Percentiles rank a stretch among this genome's conserved stretches.
phyloP scores from a whole-genome alignment of 441 rosid species.

The Adansonia gregorii region DNA sequence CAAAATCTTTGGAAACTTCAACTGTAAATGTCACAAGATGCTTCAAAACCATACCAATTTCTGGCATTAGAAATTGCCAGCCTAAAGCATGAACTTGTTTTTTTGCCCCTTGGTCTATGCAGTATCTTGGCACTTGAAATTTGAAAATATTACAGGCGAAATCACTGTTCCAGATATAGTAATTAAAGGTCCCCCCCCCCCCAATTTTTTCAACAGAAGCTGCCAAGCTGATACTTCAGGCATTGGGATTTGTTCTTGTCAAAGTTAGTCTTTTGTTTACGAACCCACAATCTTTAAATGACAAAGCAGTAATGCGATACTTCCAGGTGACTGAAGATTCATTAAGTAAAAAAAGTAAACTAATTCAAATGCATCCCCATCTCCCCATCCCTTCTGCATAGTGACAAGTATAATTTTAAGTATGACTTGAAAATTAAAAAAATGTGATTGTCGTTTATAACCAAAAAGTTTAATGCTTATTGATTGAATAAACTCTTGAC shows the following conservation, averaged over 20 bases:
- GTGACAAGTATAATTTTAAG: too few species aligned
- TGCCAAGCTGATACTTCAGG: not conserved
- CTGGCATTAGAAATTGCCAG: not conserved
- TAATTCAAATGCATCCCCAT: too few species aligned
- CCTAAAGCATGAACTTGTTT: not conserved
- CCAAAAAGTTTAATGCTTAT: too few species aligned
- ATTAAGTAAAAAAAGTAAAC: not conserved
- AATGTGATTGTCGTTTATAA: too few species aligned
- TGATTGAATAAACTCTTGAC: too few species aligned
- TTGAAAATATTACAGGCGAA: not conserved
- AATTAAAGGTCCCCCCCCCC: too few species aligned
- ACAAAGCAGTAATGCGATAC: not conserved
- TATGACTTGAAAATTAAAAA: too few species aligned
- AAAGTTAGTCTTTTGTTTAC: not conserved
- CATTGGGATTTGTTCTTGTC: not conserved
- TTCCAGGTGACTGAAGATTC: not conserved
- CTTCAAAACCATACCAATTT: not conserved
- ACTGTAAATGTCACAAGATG: not conserved
- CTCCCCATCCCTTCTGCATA: too few species aligned
- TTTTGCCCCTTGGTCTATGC: not conserved
- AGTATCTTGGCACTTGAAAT: not conserved
- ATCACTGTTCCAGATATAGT: not conserved
- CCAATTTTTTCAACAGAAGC: too few species aligned
- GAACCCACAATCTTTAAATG: not conserved
- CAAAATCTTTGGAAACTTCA: not conserved